Percentiles rank a stretch among this genome's conserved stretches.
Evolutionary conservation across 2,329 filamentous ascomycete genomes (phyloP).

Genomic region (Drechslerella coelobrocha): DNA sequence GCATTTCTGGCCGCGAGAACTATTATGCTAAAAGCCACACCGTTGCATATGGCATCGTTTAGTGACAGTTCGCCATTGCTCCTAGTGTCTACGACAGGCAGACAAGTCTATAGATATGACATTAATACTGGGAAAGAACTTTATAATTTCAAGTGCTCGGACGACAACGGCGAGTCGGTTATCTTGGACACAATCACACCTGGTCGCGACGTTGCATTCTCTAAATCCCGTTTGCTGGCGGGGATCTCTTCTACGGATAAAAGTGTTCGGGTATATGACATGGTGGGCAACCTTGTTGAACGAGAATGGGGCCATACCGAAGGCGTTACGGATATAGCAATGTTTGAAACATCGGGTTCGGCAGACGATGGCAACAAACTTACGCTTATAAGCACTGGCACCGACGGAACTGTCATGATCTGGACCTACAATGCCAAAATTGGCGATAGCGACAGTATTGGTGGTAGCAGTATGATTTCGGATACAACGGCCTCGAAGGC

Average conservation of each 20-base stretch:
- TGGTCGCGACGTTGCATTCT: conserved; percentile 65
- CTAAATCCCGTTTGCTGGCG: conserved; percentile 70
- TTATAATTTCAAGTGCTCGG: conserved; percentile 78
- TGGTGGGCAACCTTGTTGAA: conserved; percentile 77
- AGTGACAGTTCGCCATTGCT: conserved; percentile 67
- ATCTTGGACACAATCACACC: conserved; percentile 79
- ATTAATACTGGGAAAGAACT: conserved; percentile 54
- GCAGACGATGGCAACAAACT: conserved; percentile 61
- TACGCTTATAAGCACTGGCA: conserved; percentile 73
- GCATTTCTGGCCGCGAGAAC: conserved; percentile 79
- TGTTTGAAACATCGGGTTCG: conserved; percentile 68
- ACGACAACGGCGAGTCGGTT: conserved; percentile 82
- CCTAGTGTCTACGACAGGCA: conserved; percentile 69
- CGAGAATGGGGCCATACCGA: conserved; percentile 96
- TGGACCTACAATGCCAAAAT: conserved; percentile 63
- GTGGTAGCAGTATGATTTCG: conserved; percentile 57
- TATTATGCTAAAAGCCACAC: conserved; percentile 83
- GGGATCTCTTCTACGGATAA: conserved; percentile 96
- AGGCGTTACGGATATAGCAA: conserved; percentile 81
- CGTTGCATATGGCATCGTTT: conserved; percentile 79
- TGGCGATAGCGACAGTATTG: conserved; percentile 30
- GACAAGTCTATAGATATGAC: conserved; percentile 67
- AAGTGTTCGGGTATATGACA: conserved; percentile 87
- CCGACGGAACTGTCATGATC: conserved; percentile 83
- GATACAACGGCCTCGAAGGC: conserved; percentile 67